Base-by-base conservation (phyloP, 2,329 filamentous ascomycete species). In the Pseudopithomyces chartarum region DNA sequence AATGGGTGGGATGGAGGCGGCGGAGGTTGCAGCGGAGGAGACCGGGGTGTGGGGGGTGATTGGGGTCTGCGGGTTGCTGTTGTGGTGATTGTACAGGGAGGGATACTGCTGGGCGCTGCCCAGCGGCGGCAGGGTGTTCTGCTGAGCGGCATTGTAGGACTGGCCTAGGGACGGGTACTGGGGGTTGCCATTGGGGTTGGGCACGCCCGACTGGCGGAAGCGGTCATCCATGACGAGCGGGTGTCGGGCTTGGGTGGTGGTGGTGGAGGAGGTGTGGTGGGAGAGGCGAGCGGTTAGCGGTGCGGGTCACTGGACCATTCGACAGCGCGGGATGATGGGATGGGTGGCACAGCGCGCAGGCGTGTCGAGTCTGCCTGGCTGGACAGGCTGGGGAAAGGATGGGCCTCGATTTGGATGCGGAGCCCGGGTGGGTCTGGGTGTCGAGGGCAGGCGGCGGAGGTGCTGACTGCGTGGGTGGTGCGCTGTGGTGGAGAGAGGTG, bases 21-120 rank as follows among this genome's bases (percentile, higher is more conserved):
- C 66, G 32, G 67, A 64, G 58, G 66, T 70, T 29, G 73, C 58
- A 34, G 69, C 66, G 52, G 69, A 71, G 22, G 70, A 65, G 52
- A 69, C 66, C 54, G 74, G 73, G 54, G 74, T 74, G 61, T 76
- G 71, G 55, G 70, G 67, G 53, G 71, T 70, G 59, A 75, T 67
- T 52, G 73, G 73, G 62, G 73, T 74, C 65, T 76, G 74, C 49
- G 74, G 68, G 62, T 73, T 74, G 66, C 71, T 74, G 58, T 69
- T 55, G 43, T 66, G 63, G 60, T 66, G 63, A 58, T 68, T 63
- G 63, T 76, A 76, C 65, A 73, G 47, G 50, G 68, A 66, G 33
- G 69, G 59, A 54, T 65, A 75, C 53, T 66, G 67, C 44, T 66
- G 50, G 54, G 62, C 65, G 58, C 63, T 68, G 34, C 59, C 55